These are phyloP conservation scores for Colletotrichum sp. DNA, from an alignment of 2,329 filamentous ascomycete genomes.

Conservation along the genomic window DNA sequence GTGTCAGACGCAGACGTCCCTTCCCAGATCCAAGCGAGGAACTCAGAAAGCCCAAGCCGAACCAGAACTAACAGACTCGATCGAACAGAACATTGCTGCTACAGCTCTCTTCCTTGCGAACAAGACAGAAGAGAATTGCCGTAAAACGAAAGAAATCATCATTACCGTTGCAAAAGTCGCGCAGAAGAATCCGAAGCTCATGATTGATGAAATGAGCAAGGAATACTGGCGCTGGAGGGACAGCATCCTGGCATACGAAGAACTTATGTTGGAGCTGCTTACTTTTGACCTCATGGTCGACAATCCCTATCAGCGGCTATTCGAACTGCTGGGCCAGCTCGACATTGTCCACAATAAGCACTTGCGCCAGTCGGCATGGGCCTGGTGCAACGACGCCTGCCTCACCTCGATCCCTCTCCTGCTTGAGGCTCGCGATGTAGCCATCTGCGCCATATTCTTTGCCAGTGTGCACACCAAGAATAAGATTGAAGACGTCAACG, in stretches of 20 bases:
- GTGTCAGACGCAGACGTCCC: slow-evolving; percentile 10
- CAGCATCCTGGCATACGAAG: slow-evolving; percentile 90
- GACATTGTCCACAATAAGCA: slow-evolving; percentile 79
- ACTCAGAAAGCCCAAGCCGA: background rate
- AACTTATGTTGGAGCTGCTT: slow-evolving; percentile 86
- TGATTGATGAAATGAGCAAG: slow-evolving; percentile 96
- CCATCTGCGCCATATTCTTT: slow-evolving; percentile 86
- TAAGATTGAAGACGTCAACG: slow-evolving; percentile 77
- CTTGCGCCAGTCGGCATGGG: slow-evolving; percentile 87
- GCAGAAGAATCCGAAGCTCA: slow-evolving; percentile 88
- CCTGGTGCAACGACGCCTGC: slow-evolving; percentile 90
- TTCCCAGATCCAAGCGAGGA: slow-evolving; percentile 18
- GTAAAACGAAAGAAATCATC: slow-evolving; percentile 94
- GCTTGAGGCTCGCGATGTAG: slow-evolving; percentile 79
- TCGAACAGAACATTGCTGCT: slow-evolving; percentile 76
- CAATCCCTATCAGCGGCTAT: slow-evolving; percentile 85
- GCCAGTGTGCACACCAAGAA: slow-evolving; percentile 77
- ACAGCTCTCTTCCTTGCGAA: slow-evolving; percentile 93
- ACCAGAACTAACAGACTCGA: slow-evolving; percentile 13
- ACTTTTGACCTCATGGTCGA: slow-evolving; percentile 95
- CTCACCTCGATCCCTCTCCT: slow-evolving; percentile 85
- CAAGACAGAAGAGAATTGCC: slow-evolving; percentile 96
- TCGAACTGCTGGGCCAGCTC: slow-evolving; percentile 78
- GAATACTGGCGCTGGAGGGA: slow-evolving; percentile 99
- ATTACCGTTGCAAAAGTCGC: slow-evolving; percentile 93